Percentiles rank a stretch among this genome's conserved stretches.
phyloP scores from a whole-genome alignment of 805 yeast species.

The Yamadazyma olivae region DNA sequence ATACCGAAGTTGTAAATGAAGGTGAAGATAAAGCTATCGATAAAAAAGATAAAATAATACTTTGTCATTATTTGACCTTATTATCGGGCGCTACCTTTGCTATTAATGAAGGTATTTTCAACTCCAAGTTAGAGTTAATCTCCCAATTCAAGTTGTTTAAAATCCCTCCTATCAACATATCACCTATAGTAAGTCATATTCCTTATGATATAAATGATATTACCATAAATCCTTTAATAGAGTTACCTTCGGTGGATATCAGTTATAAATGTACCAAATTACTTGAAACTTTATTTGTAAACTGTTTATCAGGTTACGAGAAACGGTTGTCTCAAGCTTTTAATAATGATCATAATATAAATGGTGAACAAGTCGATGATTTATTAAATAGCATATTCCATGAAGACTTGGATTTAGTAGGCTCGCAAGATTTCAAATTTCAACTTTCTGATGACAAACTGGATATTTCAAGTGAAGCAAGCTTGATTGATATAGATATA shows the following conservation, averaged over 20 bases:
- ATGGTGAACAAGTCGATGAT: conserved; percentile 2
- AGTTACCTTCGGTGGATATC: conserved; percentile 22
- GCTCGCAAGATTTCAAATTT: conserved; percentile 5
- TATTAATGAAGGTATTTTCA: conserved; percentile 33
- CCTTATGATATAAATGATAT: conserved; percentile 41
- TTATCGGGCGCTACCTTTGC: conserved; percentile 31
- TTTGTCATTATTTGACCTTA: conserved; percentile 32
- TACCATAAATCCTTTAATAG: conserved; percentile 26
- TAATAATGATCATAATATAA: conserved; percentile 13
- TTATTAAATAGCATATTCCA: conserved; percentile 3
- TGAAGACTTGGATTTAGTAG: conserved; percentile 9
- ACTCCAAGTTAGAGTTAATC: conserved; percentile 23
- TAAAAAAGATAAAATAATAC: conserved; percentile 8
- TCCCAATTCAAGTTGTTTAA: conserved; percentile 27
- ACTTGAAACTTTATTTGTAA: conserved; percentile 24
- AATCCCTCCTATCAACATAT: conserved; percentile 21
- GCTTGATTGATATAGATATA: conserved; percentile 40
- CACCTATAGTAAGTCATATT: conserved; percentile 34
- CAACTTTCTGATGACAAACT: conserved; percentile 4
- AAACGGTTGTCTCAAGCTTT: conserved; percentile 29
- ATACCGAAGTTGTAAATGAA: not conserved
- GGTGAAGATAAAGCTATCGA: not conserved
- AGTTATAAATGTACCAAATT: conserved; percentile 26
- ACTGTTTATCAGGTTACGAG: conserved; percentile 35
- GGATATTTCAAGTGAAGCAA: conserved; percentile 17